These are phyloP conservation scores for Diaporthe humulicola DNA, from an alignment of 2,329 filamentous ascomycete genomes.

Conservation along the genomic window DNA sequence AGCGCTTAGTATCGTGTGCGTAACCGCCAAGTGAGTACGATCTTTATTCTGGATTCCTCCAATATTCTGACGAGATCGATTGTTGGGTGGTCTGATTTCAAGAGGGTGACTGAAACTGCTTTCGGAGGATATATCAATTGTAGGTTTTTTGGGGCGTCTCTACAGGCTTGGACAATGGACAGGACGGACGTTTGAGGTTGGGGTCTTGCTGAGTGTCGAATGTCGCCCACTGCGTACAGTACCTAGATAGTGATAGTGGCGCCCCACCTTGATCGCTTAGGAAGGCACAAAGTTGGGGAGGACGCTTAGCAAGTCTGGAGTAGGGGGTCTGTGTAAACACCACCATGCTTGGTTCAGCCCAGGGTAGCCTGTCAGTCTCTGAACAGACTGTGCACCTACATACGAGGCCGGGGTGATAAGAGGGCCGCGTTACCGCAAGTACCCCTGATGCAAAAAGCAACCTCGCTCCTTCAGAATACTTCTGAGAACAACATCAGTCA, in stretches of 20 bases:
- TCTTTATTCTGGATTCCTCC: neutral
- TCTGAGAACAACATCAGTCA: conserved; percentile 4
- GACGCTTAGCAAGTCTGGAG: neutral
- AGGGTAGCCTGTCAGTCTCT: neutral
- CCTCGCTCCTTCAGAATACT: neutral
- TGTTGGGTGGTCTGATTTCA: neutral
- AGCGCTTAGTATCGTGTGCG: neutral
- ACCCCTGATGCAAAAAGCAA: conserved; percentile 11
- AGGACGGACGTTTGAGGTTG: neutral
- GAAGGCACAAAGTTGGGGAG: accelerated
- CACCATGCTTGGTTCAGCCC: neutral
- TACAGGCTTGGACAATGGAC: neutral
- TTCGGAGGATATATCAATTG: neutral
- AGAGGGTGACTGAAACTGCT: neutral
- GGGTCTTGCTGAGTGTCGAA: neutral
- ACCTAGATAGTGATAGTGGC: neutral
- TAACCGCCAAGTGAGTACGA: neutral
- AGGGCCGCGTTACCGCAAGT: neutral
- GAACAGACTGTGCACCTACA: neutral
- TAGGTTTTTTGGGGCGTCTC: neutral
- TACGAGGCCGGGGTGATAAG: conserved; percentile 6
- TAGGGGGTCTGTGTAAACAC: conserved; percentile 1
- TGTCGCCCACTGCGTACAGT: neutral
- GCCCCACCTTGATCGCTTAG: neutral
- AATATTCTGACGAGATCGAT: neutral